Evolutionary conservation across 257 asterid species (phyloP), one percentile per base, ranked within the genome.

Genomic region (Solanum arcanum): DNA sequence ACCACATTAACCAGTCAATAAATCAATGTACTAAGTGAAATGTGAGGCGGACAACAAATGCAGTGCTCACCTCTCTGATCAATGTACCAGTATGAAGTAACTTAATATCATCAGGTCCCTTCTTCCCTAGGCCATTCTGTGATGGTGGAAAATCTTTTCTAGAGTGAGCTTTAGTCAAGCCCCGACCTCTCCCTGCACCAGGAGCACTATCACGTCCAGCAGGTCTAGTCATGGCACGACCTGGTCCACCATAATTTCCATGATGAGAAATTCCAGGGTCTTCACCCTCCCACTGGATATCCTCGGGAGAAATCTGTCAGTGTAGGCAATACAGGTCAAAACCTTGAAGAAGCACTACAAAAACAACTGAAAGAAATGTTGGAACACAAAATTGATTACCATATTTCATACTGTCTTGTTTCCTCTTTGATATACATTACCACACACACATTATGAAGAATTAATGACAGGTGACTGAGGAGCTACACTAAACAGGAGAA

Each of bases 201-300:
- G 95, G 95, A 83, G 88, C 93, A 86, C 88, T 91, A 86, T 91
- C 96, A 68, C 95, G 94, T 25, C 93, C 98, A 86, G 82, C 89
- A 87, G 95, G 91, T 90, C 96, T 92, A 88, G 86, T 93, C 92
- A 89, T 82, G 66, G 92, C 96, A 86, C 88, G 97, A 84, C 94
- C 96, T 62, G 94, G 88, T 77, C 94, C 95, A 83, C 93, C 97
- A 89, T 93, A 94, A 82, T 93, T 93, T 85, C 94, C 96, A 86
- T 82, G 96, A 87, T 87, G 98, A 88, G 94, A 90, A 86, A 92
- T 84, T 89, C 94, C 96, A 90, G 96, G 97, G 81, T 94, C 98
- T 92, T 94, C 98, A 89, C 96, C 95, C 49, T 87, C 98, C 98
- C 98, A 96, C 83, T 94, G 95, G 70, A 96, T 92, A 92, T 97